These are phyloP conservation scores for Colletotrichum musae DNA, from an alignment of 2,329 filamentous ascomycete species.

Conservation along the genomic window DNA sequence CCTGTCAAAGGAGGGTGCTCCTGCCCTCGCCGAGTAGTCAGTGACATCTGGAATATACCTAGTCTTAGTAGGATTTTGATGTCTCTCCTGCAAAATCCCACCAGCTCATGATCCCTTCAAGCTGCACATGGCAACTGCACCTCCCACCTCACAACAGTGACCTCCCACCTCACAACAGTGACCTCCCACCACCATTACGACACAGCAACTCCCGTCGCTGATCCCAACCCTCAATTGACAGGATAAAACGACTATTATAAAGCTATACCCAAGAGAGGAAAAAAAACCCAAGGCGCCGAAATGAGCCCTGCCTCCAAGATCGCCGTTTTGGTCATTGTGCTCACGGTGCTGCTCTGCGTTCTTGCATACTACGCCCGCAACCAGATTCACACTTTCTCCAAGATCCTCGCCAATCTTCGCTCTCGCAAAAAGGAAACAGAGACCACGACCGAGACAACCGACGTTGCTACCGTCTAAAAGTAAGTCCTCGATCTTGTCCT, in stretches of 20 bases:
- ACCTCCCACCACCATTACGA: too few relatives aligned
- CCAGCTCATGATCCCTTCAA: too few relatives aligned
- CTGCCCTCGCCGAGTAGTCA: too few relatives aligned
- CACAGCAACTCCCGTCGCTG: too few relatives aligned
- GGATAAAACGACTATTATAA: not conserved
- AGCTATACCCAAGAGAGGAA: fast-evolving
- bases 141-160: too few relatives aligned
- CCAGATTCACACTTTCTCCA: slow-evolving; percentile 49
- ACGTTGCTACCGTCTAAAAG: too few relatives aligned
- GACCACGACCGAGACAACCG: slow-evolving; percentile 1
- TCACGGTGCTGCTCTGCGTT: slow-evolving; percentile 48
- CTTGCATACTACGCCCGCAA: slow-evolving; percentile 50
- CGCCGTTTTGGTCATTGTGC: slow-evolving; percentile 50
- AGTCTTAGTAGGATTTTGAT: too few relatives aligned
- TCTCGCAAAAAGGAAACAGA: slow-evolving; percentile 16
- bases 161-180: too few relatives aligned
- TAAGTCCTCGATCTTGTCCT: not conserved
- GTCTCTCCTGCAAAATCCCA: too few relatives aligned
- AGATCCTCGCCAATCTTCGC: slow-evolving; percentile 26
- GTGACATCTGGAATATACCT: too few relatives aligned
- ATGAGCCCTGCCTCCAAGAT: slow-evolving; percentile 51
- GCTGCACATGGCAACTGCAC: too few relatives aligned
- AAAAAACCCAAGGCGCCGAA: not conserved
- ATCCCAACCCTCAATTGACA: not conserved
- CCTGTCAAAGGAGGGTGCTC: too few relatives aligned